These are phyloP conservation scores for Auriculariales sp. DNA, from an alignment of 768 basidiomycete species.

Conservation along the genomic window DNA sequence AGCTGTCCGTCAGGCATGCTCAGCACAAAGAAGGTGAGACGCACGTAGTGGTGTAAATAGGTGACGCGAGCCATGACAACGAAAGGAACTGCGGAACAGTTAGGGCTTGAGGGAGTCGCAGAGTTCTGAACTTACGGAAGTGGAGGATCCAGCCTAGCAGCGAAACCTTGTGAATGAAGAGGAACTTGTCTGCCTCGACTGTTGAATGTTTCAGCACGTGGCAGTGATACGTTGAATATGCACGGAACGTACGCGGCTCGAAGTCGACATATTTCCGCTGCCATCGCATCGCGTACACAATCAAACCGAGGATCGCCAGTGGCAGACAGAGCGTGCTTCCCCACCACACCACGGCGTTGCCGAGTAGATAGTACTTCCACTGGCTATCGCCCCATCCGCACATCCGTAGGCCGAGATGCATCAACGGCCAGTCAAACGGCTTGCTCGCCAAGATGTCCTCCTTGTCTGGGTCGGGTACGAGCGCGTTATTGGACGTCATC, in stretches of 20 bases:
- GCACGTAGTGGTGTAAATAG: slow-evolving; percentile 89
- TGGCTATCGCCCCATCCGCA: slow-evolving; percentile 87
- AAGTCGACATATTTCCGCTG: slow-evolving; percentile 89
- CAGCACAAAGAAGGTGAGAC: slow-evolving; percentile 22
- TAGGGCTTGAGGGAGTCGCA: background rate
- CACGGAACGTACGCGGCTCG: slow-evolving; percentile 50
- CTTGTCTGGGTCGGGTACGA: slow-evolving; percentile 95
- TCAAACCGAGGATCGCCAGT: slow-evolving; percentile 34
- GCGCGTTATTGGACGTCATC: slow-evolving; percentile 99
- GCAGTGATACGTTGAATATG: background rate
- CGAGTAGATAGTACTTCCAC: slow-evolving; percentile 85
- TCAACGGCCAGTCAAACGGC: slow-evolving; percentile 88
- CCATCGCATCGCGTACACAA: slow-evolving; percentile 59
- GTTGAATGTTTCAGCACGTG: background rate
- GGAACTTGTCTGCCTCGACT: slow-evolving; percentile 91
- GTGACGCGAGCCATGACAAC: slow-evolving; percentile 96
- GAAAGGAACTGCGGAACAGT: slow-evolving; percentile 60
- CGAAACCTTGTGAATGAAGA: slow-evolving; percentile 85
- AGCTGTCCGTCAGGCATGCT: background rate
- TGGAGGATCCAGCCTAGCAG: slow-evolving; percentile 88
- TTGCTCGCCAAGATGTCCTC: slow-evolving; percentile 92
- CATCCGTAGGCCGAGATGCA: slow-evolving; percentile 86
- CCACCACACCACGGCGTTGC: slow-evolving; percentile 93
- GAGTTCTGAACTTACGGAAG: slow-evolving; percentile 41
- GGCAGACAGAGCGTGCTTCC: slow-evolving; percentile 53